Evolutionary conservation across 148 eudicot species (phyloP).

Genomic region (Linanthus parryae): DNA sequence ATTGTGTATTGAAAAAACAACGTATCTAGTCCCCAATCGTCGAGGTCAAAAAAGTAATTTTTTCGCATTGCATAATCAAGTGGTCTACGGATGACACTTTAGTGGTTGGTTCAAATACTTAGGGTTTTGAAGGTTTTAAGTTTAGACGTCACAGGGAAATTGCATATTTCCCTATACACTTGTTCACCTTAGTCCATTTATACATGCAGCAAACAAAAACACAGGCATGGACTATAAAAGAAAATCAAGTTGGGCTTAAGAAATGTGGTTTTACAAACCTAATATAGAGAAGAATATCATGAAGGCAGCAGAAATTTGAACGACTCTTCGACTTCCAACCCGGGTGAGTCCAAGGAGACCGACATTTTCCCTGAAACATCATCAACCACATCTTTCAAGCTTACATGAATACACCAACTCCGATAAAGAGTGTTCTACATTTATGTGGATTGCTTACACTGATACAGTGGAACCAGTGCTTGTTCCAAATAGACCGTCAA

Average conservation of each 20-base stretch:
- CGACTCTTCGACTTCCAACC: constrained; percentile 98
- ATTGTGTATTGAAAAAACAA: too few species aligned
- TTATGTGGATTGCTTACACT: constrained; percentile 48
- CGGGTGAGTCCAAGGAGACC: constrained; percentile 95
- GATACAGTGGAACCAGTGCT: constrained; percentile 88
- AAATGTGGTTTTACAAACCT: constrained; percentile 37
- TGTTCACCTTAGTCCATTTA: too few species aligned
- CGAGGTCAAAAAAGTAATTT: too few species aligned
- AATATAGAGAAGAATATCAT: constrained; percentile 94
- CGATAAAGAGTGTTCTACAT: constrained; percentile 2
- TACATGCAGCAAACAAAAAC: neutral
- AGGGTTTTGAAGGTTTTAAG: too few species aligned
- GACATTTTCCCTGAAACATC: constrained; percentile 75
- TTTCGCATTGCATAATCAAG: too few species aligned
- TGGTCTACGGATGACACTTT: too few species aligned
- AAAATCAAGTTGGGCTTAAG: neutral
- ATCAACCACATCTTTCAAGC: constrained; percentile 9
- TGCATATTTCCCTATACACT: too few species aligned
- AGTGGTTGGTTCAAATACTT: too few species aligned
- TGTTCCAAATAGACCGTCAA: constrained; percentile 93
- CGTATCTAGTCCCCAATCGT: too few species aligned
- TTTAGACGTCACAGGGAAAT: too few species aligned
- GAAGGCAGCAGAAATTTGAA: constrained; percentile 96
- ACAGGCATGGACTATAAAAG: neutral
- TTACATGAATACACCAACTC: neutral